phyloP scores from a whole-genome alignment of 805 yeast species.

The Kazachstania bromeliacearum region DNA sequence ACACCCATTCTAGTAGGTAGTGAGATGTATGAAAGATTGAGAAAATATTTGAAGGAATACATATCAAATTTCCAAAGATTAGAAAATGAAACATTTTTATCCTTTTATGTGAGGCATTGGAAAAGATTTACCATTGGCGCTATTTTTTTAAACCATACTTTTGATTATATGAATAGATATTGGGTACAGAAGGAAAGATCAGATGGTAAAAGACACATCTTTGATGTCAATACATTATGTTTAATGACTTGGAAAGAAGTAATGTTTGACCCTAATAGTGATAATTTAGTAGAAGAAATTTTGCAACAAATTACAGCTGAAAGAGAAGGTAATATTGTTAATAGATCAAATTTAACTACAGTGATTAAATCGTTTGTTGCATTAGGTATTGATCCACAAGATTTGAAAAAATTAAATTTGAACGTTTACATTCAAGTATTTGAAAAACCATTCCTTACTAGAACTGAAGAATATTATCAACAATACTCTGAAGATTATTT shows the following conservation, averaged over 20 bases:
- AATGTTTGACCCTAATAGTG: constrained; percentile 62
- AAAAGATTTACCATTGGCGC: constrained; percentile 85
- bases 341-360: constrained; percentile 52
- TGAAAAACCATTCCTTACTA: constrained; percentile 65
- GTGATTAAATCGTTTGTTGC: constrained; percentile 82
- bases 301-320: constrained; percentile 68
- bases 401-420: constrained; percentile 74
- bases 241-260: constrained; percentile 79
- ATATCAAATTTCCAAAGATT: constrained; percentile 41
- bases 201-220: constrained; percentile 82
- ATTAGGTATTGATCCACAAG: constrained; percentile 85
- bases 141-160: constrained; percentile 80
- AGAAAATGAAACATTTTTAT: constrained; percentile 59
- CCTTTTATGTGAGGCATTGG: constrained; percentile 84
- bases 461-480: constrained; percentile 43
- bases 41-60: constrained; percentile 54
- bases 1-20: constrained; percentile 65
- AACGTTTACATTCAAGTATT: constrained; percentile 73
- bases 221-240: constrained; percentile 84
- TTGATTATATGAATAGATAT: constrained; percentile 91
- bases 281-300: constrained; percentile 55
- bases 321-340: constrained; percentile 68
- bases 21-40: constrained; percentile 70
- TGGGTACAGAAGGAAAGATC: constrained; percentile 96
- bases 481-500: constrained; percentile 62